These are phyloP conservation scores for Lupinus albus DNA, from an alignment of 306 rosid genomes.

Conservation along the genomic window DNA sequence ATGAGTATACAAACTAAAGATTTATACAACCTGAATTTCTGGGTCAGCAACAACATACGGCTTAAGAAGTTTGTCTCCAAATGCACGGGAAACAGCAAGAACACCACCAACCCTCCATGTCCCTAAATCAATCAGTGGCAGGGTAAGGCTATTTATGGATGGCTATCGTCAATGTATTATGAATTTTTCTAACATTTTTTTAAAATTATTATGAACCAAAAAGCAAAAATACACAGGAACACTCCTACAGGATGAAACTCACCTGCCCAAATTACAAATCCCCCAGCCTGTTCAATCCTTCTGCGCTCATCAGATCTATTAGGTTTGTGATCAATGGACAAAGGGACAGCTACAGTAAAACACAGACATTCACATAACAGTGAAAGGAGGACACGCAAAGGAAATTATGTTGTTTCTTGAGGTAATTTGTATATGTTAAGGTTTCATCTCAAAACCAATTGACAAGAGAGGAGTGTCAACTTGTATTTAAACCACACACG, in stretches of 20 bases:
- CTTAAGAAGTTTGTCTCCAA: conserved; percentile 83
- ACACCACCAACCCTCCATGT: conserved; percentile 97
- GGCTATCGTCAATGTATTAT: conserved; percentile 1
- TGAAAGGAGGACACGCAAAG: background rate
- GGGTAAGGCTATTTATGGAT: conserved; percentile 18
- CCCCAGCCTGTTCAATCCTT: conserved; percentile 90
- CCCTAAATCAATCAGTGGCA: conserved; percentile 54
- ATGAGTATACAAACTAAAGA: conserved; percentile 26
- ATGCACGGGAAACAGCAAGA: conserved; percentile 93
- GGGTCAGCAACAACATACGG: conserved; percentile 92
- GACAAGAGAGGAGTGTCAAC: too few relatives aligned
- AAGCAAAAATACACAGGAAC: conserved; percentile 1
- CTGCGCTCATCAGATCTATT: conserved; percentile 84
- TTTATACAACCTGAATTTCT: conserved; percentile 70
- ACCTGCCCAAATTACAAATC: conserved; percentile 91
- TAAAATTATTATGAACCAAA: background rate
- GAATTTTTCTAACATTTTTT: background rate
- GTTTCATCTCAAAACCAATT: too few relatives aligned
- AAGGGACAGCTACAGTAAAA: conserved; percentile 66
- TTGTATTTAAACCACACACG: too few relatives aligned
- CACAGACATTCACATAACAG: conserved; percentile 11
- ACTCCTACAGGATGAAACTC: conserved; percentile 31
- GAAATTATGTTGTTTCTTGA: conserved; percentile 11
- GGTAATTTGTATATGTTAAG: background rate
- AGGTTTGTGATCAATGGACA: conserved; percentile 87